Evolutionary conservation across 192 early-diverging fungal genomes (phyloP).

Genomic region (Thoreauomyces humboldtii): DNA sequence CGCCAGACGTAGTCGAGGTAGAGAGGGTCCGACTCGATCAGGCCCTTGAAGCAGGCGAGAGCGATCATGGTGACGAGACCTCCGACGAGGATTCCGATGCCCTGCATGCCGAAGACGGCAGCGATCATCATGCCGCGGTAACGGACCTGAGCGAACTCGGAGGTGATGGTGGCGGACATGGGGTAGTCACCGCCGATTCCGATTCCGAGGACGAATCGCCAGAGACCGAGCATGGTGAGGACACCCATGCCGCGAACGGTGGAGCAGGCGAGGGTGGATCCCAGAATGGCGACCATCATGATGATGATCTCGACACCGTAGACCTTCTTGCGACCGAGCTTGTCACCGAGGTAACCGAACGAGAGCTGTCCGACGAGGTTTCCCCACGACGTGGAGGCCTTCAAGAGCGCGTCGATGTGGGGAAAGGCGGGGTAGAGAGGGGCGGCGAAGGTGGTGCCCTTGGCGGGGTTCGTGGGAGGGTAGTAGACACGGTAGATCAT

Average conservation of each 20-base stretch:
- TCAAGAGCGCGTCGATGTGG: slow-evolving; percentile 75
- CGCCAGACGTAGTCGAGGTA: slow-evolving; percentile 89
- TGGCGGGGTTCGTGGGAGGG: slow-evolving; percentile 23
- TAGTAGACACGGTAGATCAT: slow-evolving; percentile 63
- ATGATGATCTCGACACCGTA: slow-evolving; percentile 90
- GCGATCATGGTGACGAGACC: slow-evolving; percentile 73
- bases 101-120: slow-evolving; percentile 90
- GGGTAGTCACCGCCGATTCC: slow-evolving; percentile 97
- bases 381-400: slow-evolving; percentile 84
- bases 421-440: slow-evolving; percentile 19
- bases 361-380: slow-evolving; percentile 89
- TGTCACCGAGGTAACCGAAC: slow-evolving; percentile 87
- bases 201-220: slow-evolving; percentile 90
- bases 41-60: slow-evolving; percentile 66
- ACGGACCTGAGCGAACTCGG: slow-evolving; percentile 80
- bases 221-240: slow-evolving; percentile 73
- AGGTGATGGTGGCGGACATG: slow-evolving; percentile 87
- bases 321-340: slow-evolving; percentile 83
- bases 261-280: slow-evolving; percentile 69
- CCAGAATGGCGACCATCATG: slow-evolving; percentile 81
- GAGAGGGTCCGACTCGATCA: slow-evolving; percentile 59
- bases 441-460: slow-evolving; percentile 24
- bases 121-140: slow-evolving; percentile 86
- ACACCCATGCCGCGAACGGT: slow-evolving; percentile 68
- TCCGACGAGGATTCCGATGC: slow-evolving; percentile 82